Base-by-base conservation (phyloP, 1,139 yeast genomes). In the Scheffersomyces stambukii region DNA sequence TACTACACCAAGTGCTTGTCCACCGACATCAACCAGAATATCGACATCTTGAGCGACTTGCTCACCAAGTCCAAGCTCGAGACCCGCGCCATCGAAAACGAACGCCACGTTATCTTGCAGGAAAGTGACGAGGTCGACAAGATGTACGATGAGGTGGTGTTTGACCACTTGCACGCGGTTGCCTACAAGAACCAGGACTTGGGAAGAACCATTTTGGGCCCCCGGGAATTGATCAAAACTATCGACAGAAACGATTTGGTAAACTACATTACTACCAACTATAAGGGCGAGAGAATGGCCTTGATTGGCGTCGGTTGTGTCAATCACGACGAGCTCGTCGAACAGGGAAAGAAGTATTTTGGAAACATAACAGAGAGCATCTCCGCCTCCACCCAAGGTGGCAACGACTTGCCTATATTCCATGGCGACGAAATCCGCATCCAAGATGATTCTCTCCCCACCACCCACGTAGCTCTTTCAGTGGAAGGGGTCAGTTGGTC, bases 401-500 rank as follows among this genome's bases (percentile, higher is more conserved):
- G 94, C 11, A 84, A 82, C 22, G 88, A 78, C 34, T 61, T 84
- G 32, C 96, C 97, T 2, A 68, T 74, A 11, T 91, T 91, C 55
- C 65, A 77, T 41, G 93, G 95, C 17, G 91, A 89, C 34, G 97
- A 91, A 57, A 77, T 83, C 32, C 77, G 89, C 45, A 73, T 88
- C 33, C 81, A 82, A 45, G 96, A 91, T 46, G 77, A 77, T 41
- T 66, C 93, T 1, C 62, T 91, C 52, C 96, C 96, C 15, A 80
- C 80, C 6, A 89, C 96, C 2, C 94, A 91, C 59, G 77, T 88
- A 33, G 98, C 96, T 6, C 62, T 91, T 38, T 94, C 96, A 8
- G 81, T 91, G n/a, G 98, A 91, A 62, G 97, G 99, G 46, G 96
- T 89, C 16, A 81, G 95, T 27, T 91, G 99, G 99, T 81, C 85